Evolutionary conservation across 2,329 filamentous ascomycete species (phyloP).

Genomic region (Ophiostoma tasmaniense): DNA sequence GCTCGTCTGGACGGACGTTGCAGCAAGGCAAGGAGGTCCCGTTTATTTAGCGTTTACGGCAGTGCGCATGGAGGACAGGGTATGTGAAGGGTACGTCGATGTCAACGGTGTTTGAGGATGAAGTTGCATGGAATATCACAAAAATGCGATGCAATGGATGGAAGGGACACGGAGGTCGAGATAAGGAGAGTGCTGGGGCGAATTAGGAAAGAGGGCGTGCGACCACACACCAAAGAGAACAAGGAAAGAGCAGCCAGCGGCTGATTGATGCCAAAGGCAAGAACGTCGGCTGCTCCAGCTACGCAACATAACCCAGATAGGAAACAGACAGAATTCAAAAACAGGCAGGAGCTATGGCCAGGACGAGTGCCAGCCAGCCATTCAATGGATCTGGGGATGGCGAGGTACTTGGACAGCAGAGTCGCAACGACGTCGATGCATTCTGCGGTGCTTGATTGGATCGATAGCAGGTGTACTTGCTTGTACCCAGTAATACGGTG

Average conservation of each 20-base stretch:
- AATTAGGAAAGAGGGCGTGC: not conserved
- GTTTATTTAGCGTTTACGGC: not conserved
- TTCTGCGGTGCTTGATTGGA: not conserved
- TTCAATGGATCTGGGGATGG: not conserved
- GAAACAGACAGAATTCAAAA: not conserved
- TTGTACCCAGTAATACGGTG: not conserved
- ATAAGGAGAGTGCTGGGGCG: not conserved
- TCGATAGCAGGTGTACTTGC: not conserved
- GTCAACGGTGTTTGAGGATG: not conserved
- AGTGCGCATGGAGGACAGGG: not conserved
- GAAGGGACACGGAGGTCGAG: not conserved
- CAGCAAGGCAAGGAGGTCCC: conserved; percentile 1
- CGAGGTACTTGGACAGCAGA: not conserved
- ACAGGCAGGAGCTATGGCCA: not conserved
- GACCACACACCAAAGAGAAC: not conserved
- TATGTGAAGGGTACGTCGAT: not conserved
- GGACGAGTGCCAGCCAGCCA: not conserved
- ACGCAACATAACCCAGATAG: not conserved
- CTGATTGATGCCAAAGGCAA: not conserved
- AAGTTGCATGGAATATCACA: not conserved
- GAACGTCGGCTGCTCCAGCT: not conserved
- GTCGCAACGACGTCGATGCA: not conserved
- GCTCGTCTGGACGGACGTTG: conserved; percentile 8
- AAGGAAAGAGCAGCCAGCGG: not conserved
- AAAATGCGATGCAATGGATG: not conserved